Evolutionary conservation across 345 rosid species (phyloP).

Genomic region (Melaleuca quinquenervia): DNA sequence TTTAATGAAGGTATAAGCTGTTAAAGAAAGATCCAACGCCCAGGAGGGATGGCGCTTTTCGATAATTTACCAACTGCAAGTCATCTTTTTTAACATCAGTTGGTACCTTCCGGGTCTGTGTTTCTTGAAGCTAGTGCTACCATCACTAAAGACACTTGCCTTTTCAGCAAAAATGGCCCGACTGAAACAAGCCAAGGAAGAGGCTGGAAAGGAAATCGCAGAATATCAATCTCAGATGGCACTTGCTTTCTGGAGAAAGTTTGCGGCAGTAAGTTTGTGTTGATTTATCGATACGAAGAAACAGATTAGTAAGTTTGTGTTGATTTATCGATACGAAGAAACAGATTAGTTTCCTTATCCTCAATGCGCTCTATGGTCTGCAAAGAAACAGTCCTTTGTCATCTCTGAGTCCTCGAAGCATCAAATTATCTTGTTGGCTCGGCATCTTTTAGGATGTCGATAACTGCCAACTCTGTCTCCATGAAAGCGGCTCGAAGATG

Average conservation of each 20-base stretch:
- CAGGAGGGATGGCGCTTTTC: too few relatives aligned
- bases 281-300: neutral
- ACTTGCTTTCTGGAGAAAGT: slow-evolving; percentile 68
- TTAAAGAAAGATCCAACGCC: too few relatives aligned
- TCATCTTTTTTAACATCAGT: too few relatives aligned
- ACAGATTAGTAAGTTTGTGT: neutral
- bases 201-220: slow-evolving; percentile 77
- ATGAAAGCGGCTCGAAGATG: slow-evolving; percentile 65
- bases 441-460: neutral
- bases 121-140: too few relatives aligned
- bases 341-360: neutral
- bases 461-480: neutral
- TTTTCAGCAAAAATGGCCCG: slow-evolving; percentile 63
- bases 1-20: too few relatives aligned
- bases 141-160: too few relatives aligned
- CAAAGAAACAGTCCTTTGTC: too few relatives aligned
- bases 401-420: too few relatives aligned
- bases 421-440: too few relatives aligned
- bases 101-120: neutral
- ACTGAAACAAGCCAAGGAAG: slow-evolving; percentile 88
- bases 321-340: neutral
- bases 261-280: slow-evolving; percentile 43
- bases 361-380: too few relatives aligned
- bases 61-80: too few relatives aligned
- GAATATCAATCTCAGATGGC: slow-evolving; percentile 67